Base-by-base conservation (phyloP, 2,329 filamentous ascomycete species). In the Sporothrix brunneoviolacea region DNA sequence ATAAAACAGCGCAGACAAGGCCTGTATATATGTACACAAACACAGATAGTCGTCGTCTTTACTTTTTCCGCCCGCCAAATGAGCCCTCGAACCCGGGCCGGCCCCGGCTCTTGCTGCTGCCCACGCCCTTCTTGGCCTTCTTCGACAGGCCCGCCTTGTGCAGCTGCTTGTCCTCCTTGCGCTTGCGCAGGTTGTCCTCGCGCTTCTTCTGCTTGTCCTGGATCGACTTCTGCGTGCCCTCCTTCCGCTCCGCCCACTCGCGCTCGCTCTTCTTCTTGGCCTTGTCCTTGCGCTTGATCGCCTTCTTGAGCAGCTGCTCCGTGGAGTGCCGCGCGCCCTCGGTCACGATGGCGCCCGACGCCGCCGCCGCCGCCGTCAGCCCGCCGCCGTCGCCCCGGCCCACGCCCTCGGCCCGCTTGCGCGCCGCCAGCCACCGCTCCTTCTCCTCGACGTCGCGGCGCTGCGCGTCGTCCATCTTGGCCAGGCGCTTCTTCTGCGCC, bases 361-460 rank as follows among this genome's bases (percentile, higher is more conserved):
- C 56, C n/a, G 56, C 56, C 2, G 49, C 51, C 3, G 24, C 37
- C 8, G 51, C 56, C 30, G 50, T 53, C 52, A 56, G 37, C 1
- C 54, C 51, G 15, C 50, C 50, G 9, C 54, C 52, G 65, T 95
- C 89, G 62, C 97, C 90, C 54, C 82, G 83, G 30, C 96, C 84
- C 64, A 95, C 91, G 43, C 93, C 93, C 65, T 95, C 88, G 2
- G 86, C 89, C 21, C 86, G 83, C 68, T 89, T 88, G 68, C 91
- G 86, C 3, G 93, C 93, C 42, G 87, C 91, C 53, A 96, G 75
- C 93, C 93, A 98, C 52, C 84, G 74, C 61, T 98, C 91, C 73
- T 97, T 97, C 68, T 96, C 88, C 54, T 90, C 83, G 39, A 97
- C 84, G 53, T 95, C 88, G 55, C 83, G 83, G 50, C 86, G 85